Evolutionary conservation across 441 rosid species (phyloP).

Genomic region (Syzygium malaccense): DNA sequence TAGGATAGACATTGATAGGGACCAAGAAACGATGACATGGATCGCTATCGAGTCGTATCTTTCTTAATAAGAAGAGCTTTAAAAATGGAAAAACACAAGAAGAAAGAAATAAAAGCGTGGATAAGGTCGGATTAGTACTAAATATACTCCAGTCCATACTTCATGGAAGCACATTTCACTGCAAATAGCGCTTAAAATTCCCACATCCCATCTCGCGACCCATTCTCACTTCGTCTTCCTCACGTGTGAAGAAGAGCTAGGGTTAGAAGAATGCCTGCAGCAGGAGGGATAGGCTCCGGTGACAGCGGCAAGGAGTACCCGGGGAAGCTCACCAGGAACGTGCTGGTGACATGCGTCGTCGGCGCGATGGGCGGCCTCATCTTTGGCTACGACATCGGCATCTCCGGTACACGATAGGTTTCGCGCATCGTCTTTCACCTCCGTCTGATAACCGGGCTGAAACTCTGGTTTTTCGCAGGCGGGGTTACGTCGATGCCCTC

Average conservation of each 20-base stretch:
- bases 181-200: too few relatives aligned
- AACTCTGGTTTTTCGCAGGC: constrained; percentile 26
- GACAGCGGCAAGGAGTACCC: constrained; percentile 45
- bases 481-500: constrained; percentile 87
- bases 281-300: constrained; percentile 40
- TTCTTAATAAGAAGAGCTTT: too few relatives aligned
- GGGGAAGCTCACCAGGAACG: constrained; percentile 76
- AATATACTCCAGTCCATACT: too few relatives aligned
- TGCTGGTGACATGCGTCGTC: constrained; percentile 64
- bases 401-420: constrained; percentile 42
- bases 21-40: too few relatives aligned
- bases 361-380: constrained; percentile 97
- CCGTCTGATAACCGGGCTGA: neutral
- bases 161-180: too few relatives aligned
- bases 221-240: too few relatives aligned
- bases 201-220: too few relatives aligned
- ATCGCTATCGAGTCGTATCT: too few relatives aligned
- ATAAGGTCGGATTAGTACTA: too few relatives aligned
- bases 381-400: constrained; percentile 91
- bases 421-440: neutral
- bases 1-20: too few relatives aligned
- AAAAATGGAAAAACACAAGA: too few relatives aligned
- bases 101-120: too few relatives aligned
- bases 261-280: constrained; percentile 47
- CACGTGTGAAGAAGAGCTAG: neutral